phyloP scores from a whole-genome alignment of 257 asterid species.

The Ilex asprella region DNA sequence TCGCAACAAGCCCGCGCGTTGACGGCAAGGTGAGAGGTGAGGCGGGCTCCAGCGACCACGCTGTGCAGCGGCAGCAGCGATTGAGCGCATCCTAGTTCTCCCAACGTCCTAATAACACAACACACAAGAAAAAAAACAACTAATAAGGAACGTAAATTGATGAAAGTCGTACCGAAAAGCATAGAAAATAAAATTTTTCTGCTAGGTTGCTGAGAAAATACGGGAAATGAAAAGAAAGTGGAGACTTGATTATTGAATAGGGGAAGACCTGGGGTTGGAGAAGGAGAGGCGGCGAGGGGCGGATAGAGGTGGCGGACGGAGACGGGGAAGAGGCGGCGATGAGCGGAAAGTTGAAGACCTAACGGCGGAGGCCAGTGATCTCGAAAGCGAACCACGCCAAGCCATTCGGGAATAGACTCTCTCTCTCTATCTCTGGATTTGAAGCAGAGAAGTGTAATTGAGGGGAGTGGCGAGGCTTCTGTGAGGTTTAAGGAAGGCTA shows the following conservation, averaged over 20 bases:
- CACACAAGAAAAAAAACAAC: not conserved
- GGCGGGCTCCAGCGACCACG: conserved; percentile 34
- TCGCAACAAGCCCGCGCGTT: conserved; percentile 82
- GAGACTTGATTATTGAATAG: not conserved
- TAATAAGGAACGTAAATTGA: not conserved
- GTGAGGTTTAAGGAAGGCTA: conserved; percentile 27
- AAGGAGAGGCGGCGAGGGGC: conserved; percentile 68
- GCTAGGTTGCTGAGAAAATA: not conserved
- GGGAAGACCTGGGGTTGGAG: conserved; percentile 61
- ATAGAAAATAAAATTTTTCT: too few species aligned
- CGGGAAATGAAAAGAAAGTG: not conserved
- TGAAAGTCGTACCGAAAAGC: not conserved
- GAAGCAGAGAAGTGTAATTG: not conserved
- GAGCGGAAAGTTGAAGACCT: conserved; percentile 69
- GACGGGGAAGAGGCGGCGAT: conserved; percentile 45
- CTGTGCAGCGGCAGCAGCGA: conserved; percentile 63
- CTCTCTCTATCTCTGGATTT: not conserved
- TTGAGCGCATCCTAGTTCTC: conserved; percentile 66
- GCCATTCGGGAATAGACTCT: conserved; percentile 44
- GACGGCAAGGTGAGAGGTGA: conserved; percentile 67
- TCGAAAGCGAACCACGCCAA: conserved; percentile 78
- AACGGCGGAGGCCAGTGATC: conserved; percentile 63
- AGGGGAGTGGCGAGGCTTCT: conserved; percentile 24
- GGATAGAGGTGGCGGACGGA: conserved; percentile 51
- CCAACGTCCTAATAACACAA: conserved; percentile 49